Base-by-base conservation (phyloP, 306 rosid species). In the Inga leiocalycina region DNA sequence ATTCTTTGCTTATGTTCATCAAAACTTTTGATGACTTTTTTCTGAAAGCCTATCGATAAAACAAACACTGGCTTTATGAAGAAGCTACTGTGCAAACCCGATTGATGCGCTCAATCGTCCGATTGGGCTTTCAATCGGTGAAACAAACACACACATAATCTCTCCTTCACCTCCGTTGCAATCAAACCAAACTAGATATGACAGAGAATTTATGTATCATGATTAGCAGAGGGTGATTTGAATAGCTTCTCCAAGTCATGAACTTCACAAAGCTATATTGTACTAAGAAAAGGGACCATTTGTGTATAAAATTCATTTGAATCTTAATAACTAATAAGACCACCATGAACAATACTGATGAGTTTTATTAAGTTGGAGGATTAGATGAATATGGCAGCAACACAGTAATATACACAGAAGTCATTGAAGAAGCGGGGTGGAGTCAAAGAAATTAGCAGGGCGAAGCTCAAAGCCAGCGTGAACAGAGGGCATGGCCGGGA, bases 381-480 rank as follows among this genome's bases (percentile, higher is more conserved):
- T 64, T 27, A 2, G 64, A 20, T 20, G 64, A 56, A 56, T 20
- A 8, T 56, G 8, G 1, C 41, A 37, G 41, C 41, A 37, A 37
- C 5, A 37, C 5, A 37, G 41, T 37, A 37, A 8, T 57, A 10
- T 8, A 59, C 9, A 17, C 15, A 8, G 32, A n/a, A 19, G 30
- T 69, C 10, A 72, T 2, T 27, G 59, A 73, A 95, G 90, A 39
- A 95, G 80, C 44, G 97, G 95, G 59, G 78, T 92, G 41, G 81
- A 79, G 57, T 95, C 95, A 43, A 95, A 95, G 56, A 90, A 93
- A 85, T 95, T 95, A 69, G 98, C 88, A 8, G 98, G 98, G 70
- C 94, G 83, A 30, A 95, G 93, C 87, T 95, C 97, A 83, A 93
- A 95, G 34, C 93, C 98, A 65, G 86, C 92, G 49, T 92, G 90